Evolutionary conservation across 768 basidiomycete genomes (phyloP), one percentile per base, ranked within the genome.

Genomic region (Naematelia encephala): DNA sequence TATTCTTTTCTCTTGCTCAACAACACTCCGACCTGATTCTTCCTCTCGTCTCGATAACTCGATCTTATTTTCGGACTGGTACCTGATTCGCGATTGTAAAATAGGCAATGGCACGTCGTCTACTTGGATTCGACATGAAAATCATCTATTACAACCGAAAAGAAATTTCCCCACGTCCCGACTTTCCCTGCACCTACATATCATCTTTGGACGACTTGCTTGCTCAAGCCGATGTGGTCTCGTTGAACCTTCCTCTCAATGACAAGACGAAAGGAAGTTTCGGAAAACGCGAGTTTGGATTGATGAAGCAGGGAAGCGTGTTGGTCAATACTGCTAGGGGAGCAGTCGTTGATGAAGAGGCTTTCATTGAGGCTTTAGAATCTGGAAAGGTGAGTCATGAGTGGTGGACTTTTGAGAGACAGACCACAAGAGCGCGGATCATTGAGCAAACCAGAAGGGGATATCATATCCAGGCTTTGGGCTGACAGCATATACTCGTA

Each of bases 301-400:
- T 81, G 65, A 80, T 94, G 80, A 92, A 88, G 79, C 84, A 82
- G 45, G 88, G 88, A 3, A 82, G 85, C 1, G 82, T 90, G 54
- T 82, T 93, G 68, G 83, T 92, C 61, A 92, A 92, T 76, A 92
- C 90, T 1, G 90, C 91, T 21, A 80, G 92, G n/a, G 92, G 92
- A 11, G 92, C 88, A 70, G 85, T 94, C 23, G 82, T 96, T 29
- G 89, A 94, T 62, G 90, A 94, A 77, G 84, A 83, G 4, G 92
- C 90, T 3, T 80, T 97, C 80, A 88, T 94, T 61, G 82, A 82
- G 26, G 91, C 91, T 22, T 77, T 97, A 52, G 86, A 90, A 70
- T 86, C 87, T 65, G 90, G 90, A 11, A 90, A 94, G 77, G 91
- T 92, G 73, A 72, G 89, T 80, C 21, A 49, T 22, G n/a, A 19